Base-by-base conservation (phyloP, 148 eudicot species). In the Polygonum maritimum region DNA sequence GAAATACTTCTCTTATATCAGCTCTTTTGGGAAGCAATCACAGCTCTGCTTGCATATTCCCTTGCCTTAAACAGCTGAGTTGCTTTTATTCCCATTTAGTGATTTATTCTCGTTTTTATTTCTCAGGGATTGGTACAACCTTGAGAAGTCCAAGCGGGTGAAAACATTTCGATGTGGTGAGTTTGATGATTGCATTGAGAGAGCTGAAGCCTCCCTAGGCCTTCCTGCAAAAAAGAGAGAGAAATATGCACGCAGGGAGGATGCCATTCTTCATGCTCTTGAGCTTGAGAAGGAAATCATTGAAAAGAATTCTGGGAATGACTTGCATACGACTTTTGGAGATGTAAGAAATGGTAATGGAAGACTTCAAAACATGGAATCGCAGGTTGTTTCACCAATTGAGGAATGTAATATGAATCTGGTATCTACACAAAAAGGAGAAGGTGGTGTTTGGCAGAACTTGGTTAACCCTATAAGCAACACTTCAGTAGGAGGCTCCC, bases 141-240 rank as follows among this genome's bases (percentile, higher is more conserved):
- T 96, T 79, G 99, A 92, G 84, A 96, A 96, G 79, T 96, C 98
- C 57, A 96, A 92, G 88, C 98, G 97, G 78, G 99, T 96, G 73
- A 96, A 96, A 81, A 83, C 98, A 73, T 96, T 96, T 77, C 87
- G 99, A 62, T 96, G 99, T 85, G 99, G 99, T 49, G 99, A 92
- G 77, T 96, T 96, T 83, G 89, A 92, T 83, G 98, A 89, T 73
- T 96, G 97, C 79, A 96, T 96, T 79, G 91, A 89, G 84, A 91
- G 88, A 80, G 99, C 97, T 74, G 94, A 91, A 83, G 91, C 98
- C 79, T 80, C 98, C 49, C 86, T 82, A 52, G 95, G 94, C 16
- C 83, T 92, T 86, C 97, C 98, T 79, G 86, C 94, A 18, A 96
- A 96, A 84, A 96, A 91, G 75, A 33, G 75, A 45, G 99, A 96